Conservation (phyloP, 2,329 filamentous ascomycete genomes). For the Rachicladosporium sp. region DNA sequence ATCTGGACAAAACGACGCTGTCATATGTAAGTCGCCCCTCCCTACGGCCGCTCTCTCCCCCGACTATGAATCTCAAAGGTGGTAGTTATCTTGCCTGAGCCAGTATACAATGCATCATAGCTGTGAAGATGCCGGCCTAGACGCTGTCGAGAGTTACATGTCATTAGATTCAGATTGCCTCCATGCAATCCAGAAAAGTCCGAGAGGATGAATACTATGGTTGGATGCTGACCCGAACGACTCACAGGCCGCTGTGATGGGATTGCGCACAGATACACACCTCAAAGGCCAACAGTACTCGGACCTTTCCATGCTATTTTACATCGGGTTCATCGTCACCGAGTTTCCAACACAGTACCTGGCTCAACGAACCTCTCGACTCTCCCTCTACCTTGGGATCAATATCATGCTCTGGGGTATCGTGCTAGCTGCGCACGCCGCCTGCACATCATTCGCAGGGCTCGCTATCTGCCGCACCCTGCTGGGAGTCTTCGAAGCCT, state of each 20-base stretch:
- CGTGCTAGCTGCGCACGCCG: slow-evolving; percentile 49
- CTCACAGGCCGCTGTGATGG: neutral
- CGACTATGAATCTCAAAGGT: too few species aligned
- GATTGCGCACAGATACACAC: slow-evolving; percentile 20
- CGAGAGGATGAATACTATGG: too few species aligned
- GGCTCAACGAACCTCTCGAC: slow-evolving; percentile 45
- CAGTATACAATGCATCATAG: too few species aligned
- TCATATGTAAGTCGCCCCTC: slow-evolving; percentile 47
- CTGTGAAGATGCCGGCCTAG: too few species aligned
- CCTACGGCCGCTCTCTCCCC: too few species aligned
- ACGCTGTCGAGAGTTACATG: too few species aligned
- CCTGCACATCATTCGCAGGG: slow-evolving; percentile 47
- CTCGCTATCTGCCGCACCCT: slow-evolving; percentile 46
- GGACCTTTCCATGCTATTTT: slow-evolving; percentile 12
- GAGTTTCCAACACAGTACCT: slow-evolving; percentile 59
- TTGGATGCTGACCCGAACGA: too few species aligned
- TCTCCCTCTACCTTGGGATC: slow-evolving; percentile 46
- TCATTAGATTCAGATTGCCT: too few species aligned
- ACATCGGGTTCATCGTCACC: slow-evolving; percentile 15
- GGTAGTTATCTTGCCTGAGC: too few species aligned
- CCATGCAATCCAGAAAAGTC: too few species aligned
- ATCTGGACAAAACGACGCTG: slow-evolving; percentile 48
- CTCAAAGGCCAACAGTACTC: slow-evolving; percentile 9
- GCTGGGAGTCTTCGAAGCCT: slow-evolving; percentile 42
- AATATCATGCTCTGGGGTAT: slow-evolving; percentile 54